Evolutionary conservation across 192 early-diverging fungal species (phyloP).

Genomic region (Geranomyces variabilis): DNA sequence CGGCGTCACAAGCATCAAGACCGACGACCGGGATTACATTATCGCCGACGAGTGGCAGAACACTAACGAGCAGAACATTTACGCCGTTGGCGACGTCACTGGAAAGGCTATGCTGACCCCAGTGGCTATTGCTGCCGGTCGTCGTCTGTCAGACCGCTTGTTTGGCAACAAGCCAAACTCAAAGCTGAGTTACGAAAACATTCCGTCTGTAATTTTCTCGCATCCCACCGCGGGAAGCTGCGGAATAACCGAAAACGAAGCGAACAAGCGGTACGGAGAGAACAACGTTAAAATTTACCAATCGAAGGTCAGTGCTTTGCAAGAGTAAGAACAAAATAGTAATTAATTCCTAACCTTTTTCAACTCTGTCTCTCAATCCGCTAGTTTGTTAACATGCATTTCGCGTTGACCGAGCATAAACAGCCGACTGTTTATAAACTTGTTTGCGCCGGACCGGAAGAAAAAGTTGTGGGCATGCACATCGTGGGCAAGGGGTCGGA

Average conservation of each 20-base stretch:
- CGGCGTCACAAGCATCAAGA: slow-evolving; percentile 60
- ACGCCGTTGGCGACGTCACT: slow-evolving; percentile 93
- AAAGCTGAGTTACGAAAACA: slow-evolving; percentile 91
- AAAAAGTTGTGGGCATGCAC: slow-evolving; percentile 96
- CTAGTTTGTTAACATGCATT: slow-evolving; percentile 91
- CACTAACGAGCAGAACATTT: slow-evolving; percentile 70
- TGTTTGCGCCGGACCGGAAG: slow-evolving; percentile 81
- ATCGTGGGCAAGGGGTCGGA: slow-evolving; percentile 87
- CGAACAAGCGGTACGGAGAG: slow-evolving; percentile 71
- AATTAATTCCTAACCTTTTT: neutral
- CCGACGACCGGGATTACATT: slow-evolving; percentile 74
- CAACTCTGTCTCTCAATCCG: neutral
- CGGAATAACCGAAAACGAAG: slow-evolving; percentile 88
- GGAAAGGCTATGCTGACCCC: slow-evolving; percentile 89
- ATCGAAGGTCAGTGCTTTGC: slow-evolving; percentile 50
- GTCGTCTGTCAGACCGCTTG: slow-evolving; percentile 84
- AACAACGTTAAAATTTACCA: slow-evolving; percentile 85
- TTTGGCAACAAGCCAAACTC: slow-evolving; percentile 76
- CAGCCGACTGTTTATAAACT: slow-evolving; percentile 92
- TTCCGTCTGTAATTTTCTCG: slow-evolving; percentile 95
- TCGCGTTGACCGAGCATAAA: slow-evolving; percentile 69
- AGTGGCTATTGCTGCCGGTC: slow-evolving; percentile 95
- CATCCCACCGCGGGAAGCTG: slow-evolving; percentile 87
- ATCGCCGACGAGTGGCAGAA: slow-evolving; percentile 86
- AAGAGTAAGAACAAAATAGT: neutral